A percentile compares a stretch with the other conserved stretches of the same genome.
phyloP scores from a whole-genome alignment of 2,329 filamentous ascomycete genomes.

The Aspergillus fumigatus region DNA sequence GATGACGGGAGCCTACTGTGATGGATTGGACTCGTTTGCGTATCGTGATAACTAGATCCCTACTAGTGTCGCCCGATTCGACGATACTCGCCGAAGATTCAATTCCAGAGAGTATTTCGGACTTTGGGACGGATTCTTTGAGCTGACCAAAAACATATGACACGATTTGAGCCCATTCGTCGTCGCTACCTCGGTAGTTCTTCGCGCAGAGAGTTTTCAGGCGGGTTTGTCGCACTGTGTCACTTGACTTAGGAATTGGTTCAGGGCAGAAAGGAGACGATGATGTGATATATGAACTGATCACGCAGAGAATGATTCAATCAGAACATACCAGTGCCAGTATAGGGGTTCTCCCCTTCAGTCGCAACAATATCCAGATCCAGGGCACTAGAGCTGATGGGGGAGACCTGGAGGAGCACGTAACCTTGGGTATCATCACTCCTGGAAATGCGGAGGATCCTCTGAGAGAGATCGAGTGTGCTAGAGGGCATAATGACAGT shows the following conservation, averaged over 20 bases:
- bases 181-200: constrained; percentile 40
- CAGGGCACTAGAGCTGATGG: constrained; percentile 34
- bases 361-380: constrained; percentile 55
- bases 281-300: background rate
- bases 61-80: constrained; percentile 21
- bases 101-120: constrained; percentile 22
- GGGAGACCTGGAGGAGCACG: constrained; percentile 49
- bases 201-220: constrained; percentile 38
- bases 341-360: constrained; percentile 54
- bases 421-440: constrained; percentile 37
- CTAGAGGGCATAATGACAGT: constrained; percentile 6
- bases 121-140: constrained; percentile 9
- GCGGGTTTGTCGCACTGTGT: constrained; percentile 33
- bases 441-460: constrained; percentile 48
- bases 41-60: constrained; percentile 38
- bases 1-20: constrained; percentile 33
- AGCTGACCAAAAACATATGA: constrained; percentile 32
- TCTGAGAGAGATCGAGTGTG: constrained; percentile 16
- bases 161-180: constrained; percentile 39
- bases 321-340: constrained; percentile 37
- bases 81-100: constrained; percentile 30
- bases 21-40: constrained; percentile 47
- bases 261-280: background rate
- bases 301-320: background rate
- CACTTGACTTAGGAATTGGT: constrained; percentile 7